Base-by-base conservation (phyloP, 1,139 yeast genomes). In the Blastobotrys indianensis region DNA sequence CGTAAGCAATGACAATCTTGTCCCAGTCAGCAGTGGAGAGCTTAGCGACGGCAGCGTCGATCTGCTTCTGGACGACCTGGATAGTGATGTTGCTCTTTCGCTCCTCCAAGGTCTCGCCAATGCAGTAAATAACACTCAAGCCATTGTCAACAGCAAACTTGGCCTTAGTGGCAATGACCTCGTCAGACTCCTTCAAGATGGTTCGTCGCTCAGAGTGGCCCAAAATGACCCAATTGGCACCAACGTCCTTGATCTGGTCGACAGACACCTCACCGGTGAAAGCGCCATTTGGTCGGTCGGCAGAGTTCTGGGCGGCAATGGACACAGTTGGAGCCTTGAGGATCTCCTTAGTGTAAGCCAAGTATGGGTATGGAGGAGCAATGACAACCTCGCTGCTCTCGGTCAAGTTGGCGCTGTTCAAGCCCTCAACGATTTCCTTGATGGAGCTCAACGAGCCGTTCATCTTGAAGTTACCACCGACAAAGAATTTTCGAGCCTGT, bases 171-270 rank as follows among this genome's bases (percentile, higher is more conserved):
- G 98, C 97, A 62, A 94, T 74, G 63, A 87, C 78, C 68, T 87
- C 95, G 69, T 88, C 95, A 51, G 85, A 68, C 75, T 92, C 99
- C 70, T 82, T 79, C 75, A 86, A 78, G 67, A 87, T 76, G 59
- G 94, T 82, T 77, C 99, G 87, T 79, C 99, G 90, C 77, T 92
- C 99, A 53, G 97, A 87, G 81, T 92, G 99, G 61, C 99, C 99
- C 58, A 94, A 77, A 65, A 92, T 80, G 56, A 92, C 94, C 97
- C 97, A 94, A 56, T 77, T 78, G 60, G 88, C 94, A 59, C 95
- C 95, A 63, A 84, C 77, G 68, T 92, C 99, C 75, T 85, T 82
- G 66, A 92, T 71, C 73, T 88, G 88, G 53, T 77, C 80, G 50
- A 94, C 92, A 33, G 95, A 82, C 65, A 85, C 80, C 75, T 94